Conservation (phyloP, 768 basidiomycete species). For the Lactifluus piperatus region DNA sequence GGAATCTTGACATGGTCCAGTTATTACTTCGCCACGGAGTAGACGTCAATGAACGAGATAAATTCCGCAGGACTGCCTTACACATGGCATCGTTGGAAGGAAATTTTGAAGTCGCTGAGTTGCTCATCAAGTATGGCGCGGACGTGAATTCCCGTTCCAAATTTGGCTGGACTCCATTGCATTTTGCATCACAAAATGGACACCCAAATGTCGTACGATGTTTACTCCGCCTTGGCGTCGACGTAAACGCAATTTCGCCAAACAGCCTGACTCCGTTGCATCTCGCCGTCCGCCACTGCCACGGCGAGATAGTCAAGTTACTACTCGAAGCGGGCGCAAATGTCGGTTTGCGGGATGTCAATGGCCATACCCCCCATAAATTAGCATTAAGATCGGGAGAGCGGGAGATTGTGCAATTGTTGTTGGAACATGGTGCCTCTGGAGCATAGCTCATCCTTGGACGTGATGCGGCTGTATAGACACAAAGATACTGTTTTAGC, state of each 20-base stretch:
- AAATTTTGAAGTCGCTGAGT: neutral
- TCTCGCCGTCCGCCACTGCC: neutral
- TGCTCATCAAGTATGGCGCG: neutral
- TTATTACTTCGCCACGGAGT: no score
- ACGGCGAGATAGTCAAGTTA: neutral
- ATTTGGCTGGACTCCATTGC: neutral
- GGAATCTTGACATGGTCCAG: no score
- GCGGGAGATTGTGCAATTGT: no score
- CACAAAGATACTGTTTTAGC: no score
- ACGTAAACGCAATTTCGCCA: neutral
- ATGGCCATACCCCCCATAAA: no score
- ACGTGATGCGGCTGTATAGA: no score
- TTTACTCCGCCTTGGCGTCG: neutral
- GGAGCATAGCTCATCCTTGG: no score
- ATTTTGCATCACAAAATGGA: neutral
- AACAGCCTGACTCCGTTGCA: neutral
- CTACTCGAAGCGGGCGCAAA: neutral
- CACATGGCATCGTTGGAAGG: neutral
- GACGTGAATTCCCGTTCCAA: neutral
- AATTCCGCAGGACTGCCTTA: neutral
- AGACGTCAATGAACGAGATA: neutral
- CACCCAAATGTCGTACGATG: neutral
- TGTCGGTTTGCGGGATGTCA: no score
- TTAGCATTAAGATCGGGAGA: no score
- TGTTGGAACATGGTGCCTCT: no score